Conservation (phyloP, 23 red algal genomes). For the Gracilaria domingensis region DNA sequence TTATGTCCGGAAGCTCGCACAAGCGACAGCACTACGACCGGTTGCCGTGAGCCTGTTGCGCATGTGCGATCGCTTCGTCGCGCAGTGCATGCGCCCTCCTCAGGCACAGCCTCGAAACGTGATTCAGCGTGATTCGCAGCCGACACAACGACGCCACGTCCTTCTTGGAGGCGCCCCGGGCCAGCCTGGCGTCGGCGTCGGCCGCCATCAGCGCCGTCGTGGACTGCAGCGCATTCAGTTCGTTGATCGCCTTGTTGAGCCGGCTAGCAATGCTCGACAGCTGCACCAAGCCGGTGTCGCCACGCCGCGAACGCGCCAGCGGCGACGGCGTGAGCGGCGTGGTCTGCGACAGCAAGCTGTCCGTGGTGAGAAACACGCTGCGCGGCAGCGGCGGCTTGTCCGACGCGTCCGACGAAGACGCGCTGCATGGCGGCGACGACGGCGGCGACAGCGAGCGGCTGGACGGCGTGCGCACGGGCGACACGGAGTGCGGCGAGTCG, state of each 20-base stretch:
- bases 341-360: not conserved
- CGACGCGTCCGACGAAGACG: not conserved
- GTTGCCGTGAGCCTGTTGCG: not conserved
- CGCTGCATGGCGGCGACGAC: not conserved
- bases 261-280: not conserved
- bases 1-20: no score
- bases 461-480: not conserved
- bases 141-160: conserved; percentile 8
- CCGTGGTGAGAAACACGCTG: not conserved
- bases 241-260: not conserved
- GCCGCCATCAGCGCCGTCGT: conserved; percentile 35
- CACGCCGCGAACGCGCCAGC: not conserved
- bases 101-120: conserved; percentile 18
- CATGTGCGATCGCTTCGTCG: conserved; percentile 17
- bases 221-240: conserved; percentile 24
- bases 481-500: no score
- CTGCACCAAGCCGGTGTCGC: not conserved
- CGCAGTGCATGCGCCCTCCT: conserved; percentile 30
- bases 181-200: conserved; percentile 16
- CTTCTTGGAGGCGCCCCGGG: not conserved
- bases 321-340: conserved; percentile 15
- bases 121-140: conserved; percentile 53
- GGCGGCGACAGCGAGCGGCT: not conserved
- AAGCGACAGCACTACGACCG: not conserved
- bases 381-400: not conserved